Base-by-base conservation (phyloP, 1,284 basidiomycete genomes). In the Megacollybia platyphylla region DNA sequence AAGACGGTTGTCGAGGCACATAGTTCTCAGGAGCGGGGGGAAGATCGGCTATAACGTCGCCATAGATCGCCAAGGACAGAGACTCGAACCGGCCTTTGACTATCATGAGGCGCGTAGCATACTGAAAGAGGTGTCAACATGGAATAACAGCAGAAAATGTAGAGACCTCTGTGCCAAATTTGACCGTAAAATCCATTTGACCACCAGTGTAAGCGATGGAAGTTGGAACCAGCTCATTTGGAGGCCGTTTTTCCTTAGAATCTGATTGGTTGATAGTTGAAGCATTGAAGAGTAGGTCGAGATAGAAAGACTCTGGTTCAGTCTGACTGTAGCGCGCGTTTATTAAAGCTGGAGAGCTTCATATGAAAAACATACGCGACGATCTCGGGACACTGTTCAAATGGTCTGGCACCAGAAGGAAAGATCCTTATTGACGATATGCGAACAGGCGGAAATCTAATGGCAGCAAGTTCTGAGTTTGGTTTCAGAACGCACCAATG, bases 41-140 rank as follows among this genome's bases (percentile, higher is more conserved):
- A 7, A 43, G 34, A 28, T 66, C 62, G n/a, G 69, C 54, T 15
- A 70, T 64, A 9, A 71, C 51, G 24, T 77, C 67, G 26, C 81
- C 81, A 51, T 84, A 84, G 37, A 84, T 70, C 31, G 80, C 79
- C 50, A 83, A 62, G 4, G 84, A 83, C 17, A 85, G 61, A 45
- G 62, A 64, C 41, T 73, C 61, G 53, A 86, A 87, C 26, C 68
- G 62, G 26, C 84, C 86, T 54, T 76, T 76, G 48, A 88, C 67
- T 45, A 87, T 82, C 70, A 88, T 77, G 20, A 88, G 64, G 42
- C 85, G 79, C 17, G 84, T 87, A 2, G 79, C 73, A 54, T 74
- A 76, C 84, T 87, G 53, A 10, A 27, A 10, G 36, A 20, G 27
- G 18, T 31, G 42, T 48, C 7, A 28, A 48, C 45, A 44, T 43